Evolutionary conservation across 2,329 filamentous ascomycete genomes (phyloP).

Genomic region (Alternaria sp.): DNA sequence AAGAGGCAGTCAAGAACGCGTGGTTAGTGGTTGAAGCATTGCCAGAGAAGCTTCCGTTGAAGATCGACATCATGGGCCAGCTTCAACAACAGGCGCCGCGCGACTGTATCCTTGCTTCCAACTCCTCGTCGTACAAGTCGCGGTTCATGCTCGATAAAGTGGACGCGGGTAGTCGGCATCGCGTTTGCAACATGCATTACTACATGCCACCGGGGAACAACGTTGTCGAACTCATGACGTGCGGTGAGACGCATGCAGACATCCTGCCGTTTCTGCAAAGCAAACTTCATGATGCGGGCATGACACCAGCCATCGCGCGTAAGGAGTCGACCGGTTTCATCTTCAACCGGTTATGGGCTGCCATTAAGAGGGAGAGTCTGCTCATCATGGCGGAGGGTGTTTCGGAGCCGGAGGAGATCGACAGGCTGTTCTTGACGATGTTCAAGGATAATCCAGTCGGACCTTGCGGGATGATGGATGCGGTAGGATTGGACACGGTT

Average conservation of each 20-base stretch:
- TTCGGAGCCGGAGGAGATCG: conserved; percentile 57
- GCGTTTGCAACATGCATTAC: conserved; percentile 57
- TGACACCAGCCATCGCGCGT: conserved; percentile 52
- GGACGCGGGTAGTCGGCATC: conserved; percentile 40
- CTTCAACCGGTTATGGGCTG: conserved; percentile 64
- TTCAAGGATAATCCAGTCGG: conserved; percentile 26
- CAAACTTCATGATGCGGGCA: conserved; percentile 50
- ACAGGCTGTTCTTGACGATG: conserved; percentile 56
- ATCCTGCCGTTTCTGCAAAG: conserved; percentile 57
- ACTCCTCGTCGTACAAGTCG: conserved; percentile 61
- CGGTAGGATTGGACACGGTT: conserved; percentile 61
- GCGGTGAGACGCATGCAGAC: conserved; percentile 51
- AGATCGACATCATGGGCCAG: conserved; percentile 57
- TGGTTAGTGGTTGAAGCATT: conserved; percentile 64
- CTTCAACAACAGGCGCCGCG: conserved; percentile 52
- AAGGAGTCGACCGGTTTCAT: conserved; percentile 62
- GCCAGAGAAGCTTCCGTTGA: conserved; percentile 58
- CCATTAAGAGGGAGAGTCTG: conserved; percentile 61
- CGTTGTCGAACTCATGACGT: conserved; percentile 62
- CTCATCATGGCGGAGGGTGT: conserved; percentile 60
- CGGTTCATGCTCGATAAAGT: conserved; percentile 57
- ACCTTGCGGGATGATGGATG: conserved; percentile 57
- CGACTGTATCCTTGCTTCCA: conserved; percentile 60
- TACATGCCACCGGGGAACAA: conserved; percentile 55
- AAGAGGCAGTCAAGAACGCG: conserved; percentile 52